Percentiles rank a stretch among this genome's conserved stretches.
Evolutionary conservation across 768 basidiomycete species (phyloP).

Genomic region (Grammothele lineata): DNA sequence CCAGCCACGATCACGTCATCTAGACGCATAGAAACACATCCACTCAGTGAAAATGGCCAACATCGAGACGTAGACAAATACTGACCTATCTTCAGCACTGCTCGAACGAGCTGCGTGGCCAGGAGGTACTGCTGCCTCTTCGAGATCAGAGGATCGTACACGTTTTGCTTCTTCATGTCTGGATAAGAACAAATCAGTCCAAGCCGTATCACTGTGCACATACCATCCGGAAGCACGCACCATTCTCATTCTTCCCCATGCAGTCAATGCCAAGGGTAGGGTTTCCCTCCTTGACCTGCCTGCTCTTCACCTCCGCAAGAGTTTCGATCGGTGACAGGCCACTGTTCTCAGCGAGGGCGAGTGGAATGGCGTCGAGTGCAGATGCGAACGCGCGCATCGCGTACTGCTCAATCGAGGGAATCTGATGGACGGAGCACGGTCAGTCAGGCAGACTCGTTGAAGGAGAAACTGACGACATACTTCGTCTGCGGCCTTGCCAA

Average conservation of each 20-base stretch:
- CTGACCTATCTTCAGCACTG: slow-evolving; percentile 84
- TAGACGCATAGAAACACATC: slow-evolving; percentile 29
- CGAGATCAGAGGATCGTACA: slow-evolving; percentile 95
- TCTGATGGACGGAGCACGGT: slow-evolving; percentile 39
- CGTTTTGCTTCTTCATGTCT: slow-evolving; percentile 99
- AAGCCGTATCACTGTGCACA: no score
- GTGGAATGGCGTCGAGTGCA: slow-evolving; percentile 90
- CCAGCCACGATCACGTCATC: slow-evolving; percentile 80
- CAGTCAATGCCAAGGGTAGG: slow-evolving; percentile 93
- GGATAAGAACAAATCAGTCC: neutral
- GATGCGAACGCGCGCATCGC: slow-evolving; percentile 99
- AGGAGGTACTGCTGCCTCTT: slow-evolving; percentile 96
- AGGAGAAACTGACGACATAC: slow-evolving; percentile 39
- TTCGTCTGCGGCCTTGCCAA: slow-evolving; percentile 92
- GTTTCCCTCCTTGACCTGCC: slow-evolving; percentile 84
- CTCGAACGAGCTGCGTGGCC: slow-evolving; percentile 92
- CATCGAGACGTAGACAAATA: slow-evolving; percentile 10
- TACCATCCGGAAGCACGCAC: slow-evolving; percentile 37
- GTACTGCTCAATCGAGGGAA: slow-evolving; percentile 97
- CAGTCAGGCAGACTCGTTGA: neutral
- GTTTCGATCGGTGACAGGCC: slow-evolving; percentile 96
- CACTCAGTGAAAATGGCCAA: slow-evolving; percentile 5
- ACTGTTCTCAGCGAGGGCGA: slow-evolving; percentile 97
- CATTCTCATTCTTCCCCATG: slow-evolving; percentile 78
- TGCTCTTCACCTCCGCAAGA: slow-evolving; percentile 90